Conservation (phyloP, 2,329 filamentous ascomycete species). For the Aspergillus aculeatus region DNA sequence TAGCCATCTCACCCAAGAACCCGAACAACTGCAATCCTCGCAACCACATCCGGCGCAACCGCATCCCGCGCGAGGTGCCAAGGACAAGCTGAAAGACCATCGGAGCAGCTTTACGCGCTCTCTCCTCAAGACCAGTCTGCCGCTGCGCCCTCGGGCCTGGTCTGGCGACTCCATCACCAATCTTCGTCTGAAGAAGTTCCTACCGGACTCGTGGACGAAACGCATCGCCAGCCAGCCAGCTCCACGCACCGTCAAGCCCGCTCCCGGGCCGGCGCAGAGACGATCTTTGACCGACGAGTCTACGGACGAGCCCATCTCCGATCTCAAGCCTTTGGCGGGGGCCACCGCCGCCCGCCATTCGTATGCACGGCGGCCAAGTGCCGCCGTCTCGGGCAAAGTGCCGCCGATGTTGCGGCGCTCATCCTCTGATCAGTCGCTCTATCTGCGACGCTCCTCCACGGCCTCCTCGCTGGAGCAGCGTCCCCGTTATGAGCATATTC, state of each 20-base stretch:
- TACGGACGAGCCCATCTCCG: conserved; percentile 35
- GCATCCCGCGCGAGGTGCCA: not conserved
- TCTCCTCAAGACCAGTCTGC: conserved; percentile 34
- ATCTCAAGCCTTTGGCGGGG: conserved; percentile 30
- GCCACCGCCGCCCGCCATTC: conserved; percentile 35
- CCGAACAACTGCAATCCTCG: conserved; percentile 18
- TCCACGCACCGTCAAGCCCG: conserved; percentile 22
- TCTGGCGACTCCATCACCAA: conserved; percentile 33
- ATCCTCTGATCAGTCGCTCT: conserved; percentile 74
- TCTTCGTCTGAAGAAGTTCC: conserved; percentile 33
- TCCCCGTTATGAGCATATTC: conserved; percentile 73
- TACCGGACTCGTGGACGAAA: conserved; percentile 37
- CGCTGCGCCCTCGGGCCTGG: conserved; percentile 36
- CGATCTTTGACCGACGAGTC: conserved; percentile 4
- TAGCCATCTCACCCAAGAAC: conserved; percentile 33
- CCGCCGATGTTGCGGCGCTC: conserved; percentile 54
- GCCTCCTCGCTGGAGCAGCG: conserved; percentile 85
- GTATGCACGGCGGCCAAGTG: conserved; percentile 30
- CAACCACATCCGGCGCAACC: not conserved
- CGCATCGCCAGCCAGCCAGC: conserved; percentile 32
- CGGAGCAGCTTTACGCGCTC: conserved; percentile 37
- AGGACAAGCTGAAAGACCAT: conserved; percentile 18
- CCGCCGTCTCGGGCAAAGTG: conserved; percentile 20
- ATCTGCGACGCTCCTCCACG: conserved; percentile 69
- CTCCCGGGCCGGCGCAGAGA: conserved; percentile 16